These are phyloP conservation scores for Protomyces inundatus DNA, from an alignment of 1,139 yeast genomes.

Conservation along the genomic window DNA sequence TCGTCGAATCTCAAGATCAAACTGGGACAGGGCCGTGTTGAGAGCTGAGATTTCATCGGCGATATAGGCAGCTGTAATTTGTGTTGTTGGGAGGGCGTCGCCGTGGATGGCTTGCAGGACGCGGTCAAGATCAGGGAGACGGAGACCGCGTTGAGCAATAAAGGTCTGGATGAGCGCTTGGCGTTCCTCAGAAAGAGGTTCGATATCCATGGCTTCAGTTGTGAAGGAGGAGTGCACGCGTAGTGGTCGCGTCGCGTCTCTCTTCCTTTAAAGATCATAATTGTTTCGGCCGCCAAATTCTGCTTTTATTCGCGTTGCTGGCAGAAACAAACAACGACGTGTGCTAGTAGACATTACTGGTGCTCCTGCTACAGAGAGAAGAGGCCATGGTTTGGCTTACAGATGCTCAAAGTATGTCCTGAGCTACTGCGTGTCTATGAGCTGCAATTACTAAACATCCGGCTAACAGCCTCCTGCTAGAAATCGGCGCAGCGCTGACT, in stretches of 20 bases:
- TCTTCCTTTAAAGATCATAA: too few species aligned
- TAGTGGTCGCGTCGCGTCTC: background rate
- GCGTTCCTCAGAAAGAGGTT: background rate
- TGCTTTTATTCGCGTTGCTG: too few species aligned
- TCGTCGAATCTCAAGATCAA: conserved; percentile 15
- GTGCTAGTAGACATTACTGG: too few species aligned
- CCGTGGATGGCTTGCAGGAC: background rate
- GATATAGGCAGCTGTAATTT: conserved; percentile 28
- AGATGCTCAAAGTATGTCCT: conserved; percentile 25
- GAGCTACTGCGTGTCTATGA: background rate
- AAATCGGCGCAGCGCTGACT: conserved; percentile 27
- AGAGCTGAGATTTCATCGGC: conserved; percentile 46
- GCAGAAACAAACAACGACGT: too few species aligned
- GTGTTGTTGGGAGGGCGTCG: background rate
- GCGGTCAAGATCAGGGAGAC: conserved; percentile 5
- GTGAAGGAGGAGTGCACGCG: background rate
- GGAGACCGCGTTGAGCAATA: background rate
- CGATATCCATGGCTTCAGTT: background rate
- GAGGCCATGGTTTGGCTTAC: conserved; percentile 28
- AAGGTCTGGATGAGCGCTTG: conserved; percentile 5
- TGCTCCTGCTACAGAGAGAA: background rate
- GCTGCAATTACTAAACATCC: background rate
- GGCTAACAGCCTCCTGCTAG: background rate
- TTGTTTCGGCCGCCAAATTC: too few species aligned
- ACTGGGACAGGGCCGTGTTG: conserved; percentile 11